These are phyloP conservation scores for Monilinia fructicola DNA, from an alignment of 2,329 filamentous ascomycete species.

Conservation along the genomic window DNA sequence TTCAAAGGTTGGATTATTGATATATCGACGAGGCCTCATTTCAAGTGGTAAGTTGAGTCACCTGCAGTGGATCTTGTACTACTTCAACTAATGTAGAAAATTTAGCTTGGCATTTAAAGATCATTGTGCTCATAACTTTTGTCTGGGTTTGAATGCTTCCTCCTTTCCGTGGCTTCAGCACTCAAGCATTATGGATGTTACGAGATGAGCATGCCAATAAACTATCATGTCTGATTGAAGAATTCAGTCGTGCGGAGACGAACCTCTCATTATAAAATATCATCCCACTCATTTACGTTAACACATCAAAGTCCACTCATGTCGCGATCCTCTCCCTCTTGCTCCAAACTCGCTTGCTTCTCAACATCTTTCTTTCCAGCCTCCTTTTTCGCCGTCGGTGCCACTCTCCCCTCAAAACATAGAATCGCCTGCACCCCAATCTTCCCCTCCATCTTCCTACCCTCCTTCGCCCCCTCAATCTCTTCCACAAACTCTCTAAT, in stretches of 20 bases:
- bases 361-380: too few species aligned
- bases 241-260: too few species aligned
- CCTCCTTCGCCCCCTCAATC: slow-evolving; percentile 46
- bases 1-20: not conserved
- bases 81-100: not conserved
- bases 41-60: not conserved
- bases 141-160: not conserved
- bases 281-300: not conserved
- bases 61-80: too few species aligned
- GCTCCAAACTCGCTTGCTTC: not conserved
- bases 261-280: too few species aligned
- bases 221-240: too few species aligned
- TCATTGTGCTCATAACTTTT: not conserved
- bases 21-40: not conserved
- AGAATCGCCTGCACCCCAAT: slow-evolving; percentile 48
- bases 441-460: slow-evolving; percentile 48
- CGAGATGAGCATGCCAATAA: too few species aligned
- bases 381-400: not conserved
- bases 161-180: not conserved
- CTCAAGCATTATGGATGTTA: not conserved
- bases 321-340: not conserved
- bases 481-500: slow-evolving; percentile 45
- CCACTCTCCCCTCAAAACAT: slow-evolving; percentile 45
- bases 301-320: not conserved
- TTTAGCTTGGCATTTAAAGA: not conserved